Percentiles rank a stretch among this genome's conserved stretches.
phyloP scores from a whole-genome alignment of 805 yeast species.

The Myxozyma neglecta region DNA sequence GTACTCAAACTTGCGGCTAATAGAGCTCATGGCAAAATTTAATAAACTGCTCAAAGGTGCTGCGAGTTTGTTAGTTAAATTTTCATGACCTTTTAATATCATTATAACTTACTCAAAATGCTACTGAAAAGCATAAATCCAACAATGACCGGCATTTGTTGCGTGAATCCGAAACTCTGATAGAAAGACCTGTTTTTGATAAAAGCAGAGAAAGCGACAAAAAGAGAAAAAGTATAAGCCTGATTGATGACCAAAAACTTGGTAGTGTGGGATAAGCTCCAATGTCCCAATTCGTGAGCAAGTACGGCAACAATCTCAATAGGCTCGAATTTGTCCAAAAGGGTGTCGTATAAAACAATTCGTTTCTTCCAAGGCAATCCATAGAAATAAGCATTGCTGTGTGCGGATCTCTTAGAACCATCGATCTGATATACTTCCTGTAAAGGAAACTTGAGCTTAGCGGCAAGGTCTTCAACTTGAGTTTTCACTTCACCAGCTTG shows the following conservation, averaged over 20 bases:
- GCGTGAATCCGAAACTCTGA: constrained; percentile 71
- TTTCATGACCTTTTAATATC: neutral
- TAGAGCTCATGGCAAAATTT: constrained; percentile 63
- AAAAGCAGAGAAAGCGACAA: constrained; percentile 75
- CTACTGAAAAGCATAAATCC: constrained; percentile 82
- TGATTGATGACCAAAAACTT: constrained; percentile 68
- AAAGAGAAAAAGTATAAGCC: constrained; percentile 60
- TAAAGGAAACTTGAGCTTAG: constrained; percentile 77
- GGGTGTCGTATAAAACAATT: constrained; percentile 89
- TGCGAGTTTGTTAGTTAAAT: neutral
- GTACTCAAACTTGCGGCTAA: constrained; percentile 85
- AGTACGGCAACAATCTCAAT: constrained; percentile 88
- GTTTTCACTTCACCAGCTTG: constrained; percentile 85
- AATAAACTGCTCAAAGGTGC: constrained; percentile 72
- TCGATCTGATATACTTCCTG: constrained; percentile 84
- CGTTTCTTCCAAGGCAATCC: constrained; percentile 98
- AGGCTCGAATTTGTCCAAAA: constrained; percentile 73
- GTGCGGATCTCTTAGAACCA: constrained; percentile 95
- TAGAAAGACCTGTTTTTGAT: constrained; percentile 77
- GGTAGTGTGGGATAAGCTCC: constrained; percentile 89
- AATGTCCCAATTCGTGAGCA: constrained; percentile 99
- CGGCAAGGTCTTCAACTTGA: constrained; percentile 78
- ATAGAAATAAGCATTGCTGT: constrained; percentile 93
- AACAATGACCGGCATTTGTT: constrained; percentile 67
- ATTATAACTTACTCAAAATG: constrained; percentile 45